Percentiles rank a stretch among this genome's conserved stretches.
These are phyloP conservation scores for Aspergillus japonicus DNA, from an alignment of 2,329 filamentous ascomycete species.

Conservation along the genomic window DNA sequence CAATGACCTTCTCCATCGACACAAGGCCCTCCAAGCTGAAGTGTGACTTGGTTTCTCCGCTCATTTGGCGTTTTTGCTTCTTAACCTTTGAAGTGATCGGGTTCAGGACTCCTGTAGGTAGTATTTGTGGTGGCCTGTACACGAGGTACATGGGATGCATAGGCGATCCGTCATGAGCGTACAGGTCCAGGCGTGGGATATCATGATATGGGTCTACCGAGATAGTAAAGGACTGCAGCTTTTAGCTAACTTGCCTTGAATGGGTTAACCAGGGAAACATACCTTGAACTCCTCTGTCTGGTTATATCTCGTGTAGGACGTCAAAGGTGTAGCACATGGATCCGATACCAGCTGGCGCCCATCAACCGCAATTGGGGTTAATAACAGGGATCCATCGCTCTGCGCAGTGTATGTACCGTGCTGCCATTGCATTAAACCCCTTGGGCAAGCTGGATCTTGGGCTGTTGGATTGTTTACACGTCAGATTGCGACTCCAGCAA, in stretches of 20 bases:
- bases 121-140: slow-evolving; percentile 64
- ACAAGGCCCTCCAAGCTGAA: slow-evolving; percentile 30
- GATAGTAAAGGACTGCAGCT: slow-evolving; percentile 40
- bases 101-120: slow-evolving; percentile 66
- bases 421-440: slow-evolving; percentile 70
- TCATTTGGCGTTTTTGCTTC: slow-evolving; percentile 35
- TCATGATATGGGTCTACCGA: slow-evolving; percentile 61
- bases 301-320: slow-evolving; percentile 66
- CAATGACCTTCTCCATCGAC: slow-evolving; percentile 33
- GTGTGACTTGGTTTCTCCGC: slow-evolving; percentile 18
- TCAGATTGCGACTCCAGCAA: slow-evolving; percentile 12
- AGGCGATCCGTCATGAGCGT: slow-evolving; percentile 61
- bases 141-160: slow-evolving; percentile 68
- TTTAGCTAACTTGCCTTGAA: slow-evolving; percentile 9
- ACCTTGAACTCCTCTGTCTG: slow-evolving; percentile 63
- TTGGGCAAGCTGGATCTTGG: slow-evolving; percentile 59
- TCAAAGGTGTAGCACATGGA: slow-evolving; percentile 58
- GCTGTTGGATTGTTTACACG: slow-evolving; percentile 42
- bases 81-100: slow-evolving; percentile 42
- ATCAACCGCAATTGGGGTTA: slow-evolving; percentile 64
- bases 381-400: slow-evolving; percentile 57
- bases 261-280: slow-evolving; percentile 15
- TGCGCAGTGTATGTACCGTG: slow-evolving; percentile 63
- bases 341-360: slow-evolving; percentile 66
- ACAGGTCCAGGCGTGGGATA: slow-evolving; percentile 63